Conservation (phyloP, 2,329 filamentous ascomycete genomes). For the Phaeoacremonium minimum region DNA sequence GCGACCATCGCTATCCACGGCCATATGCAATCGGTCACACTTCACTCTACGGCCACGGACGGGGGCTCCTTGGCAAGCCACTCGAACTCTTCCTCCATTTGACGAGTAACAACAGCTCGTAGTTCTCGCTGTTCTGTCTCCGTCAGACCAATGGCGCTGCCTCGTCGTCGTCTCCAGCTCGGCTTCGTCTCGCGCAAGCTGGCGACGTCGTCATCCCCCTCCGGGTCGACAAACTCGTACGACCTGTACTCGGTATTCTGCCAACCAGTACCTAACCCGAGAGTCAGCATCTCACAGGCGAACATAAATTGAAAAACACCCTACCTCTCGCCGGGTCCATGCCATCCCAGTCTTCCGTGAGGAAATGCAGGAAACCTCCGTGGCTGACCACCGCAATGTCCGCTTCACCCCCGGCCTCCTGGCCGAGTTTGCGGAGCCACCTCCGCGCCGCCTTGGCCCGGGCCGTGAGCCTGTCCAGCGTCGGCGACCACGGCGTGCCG, state of each 20-base stretch:
- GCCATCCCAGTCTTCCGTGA: slow-evolving; percentile 77
- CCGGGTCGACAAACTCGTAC: slow-evolving; percentile 56
- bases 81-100: slow-evolving; percentile 22
- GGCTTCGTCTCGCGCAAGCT: slow-evolving; percentile 41
- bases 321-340: slow-evolving; percentile 36
- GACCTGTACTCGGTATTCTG: slow-evolving; percentile 68
- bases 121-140: slow-evolving; percentile 41
- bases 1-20: no score
- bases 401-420: slow-evolving; percentile 28
- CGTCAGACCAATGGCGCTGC: slow-evolving; percentile 33
- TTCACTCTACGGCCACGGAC: no score
- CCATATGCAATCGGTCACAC: no score
- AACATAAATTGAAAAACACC: neutral
- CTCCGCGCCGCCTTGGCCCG: slow-evolving; percentile 58
- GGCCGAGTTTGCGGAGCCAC: slow-evolving; percentile 48
- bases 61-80: neutral
- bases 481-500: slow-evolving; percentile 39
- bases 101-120: slow-evolving; percentile 28
- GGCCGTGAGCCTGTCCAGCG: slow-evolving; percentile 47
- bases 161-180: slow-evolving; percentile 41
- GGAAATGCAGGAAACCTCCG: slow-evolving; percentile 78
- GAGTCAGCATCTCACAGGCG: slow-evolving; percentile 1
- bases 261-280: slow-evolving; percentile 64
- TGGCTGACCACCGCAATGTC: slow-evolving; percentile 77
- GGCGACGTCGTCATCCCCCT: slow-evolving; percentile 43